phyloP scores from a whole-genome alignment of 2,329 filamentous ascomycete genomes.

The Pseudopyrenochaeta lycopersici region DNA sequence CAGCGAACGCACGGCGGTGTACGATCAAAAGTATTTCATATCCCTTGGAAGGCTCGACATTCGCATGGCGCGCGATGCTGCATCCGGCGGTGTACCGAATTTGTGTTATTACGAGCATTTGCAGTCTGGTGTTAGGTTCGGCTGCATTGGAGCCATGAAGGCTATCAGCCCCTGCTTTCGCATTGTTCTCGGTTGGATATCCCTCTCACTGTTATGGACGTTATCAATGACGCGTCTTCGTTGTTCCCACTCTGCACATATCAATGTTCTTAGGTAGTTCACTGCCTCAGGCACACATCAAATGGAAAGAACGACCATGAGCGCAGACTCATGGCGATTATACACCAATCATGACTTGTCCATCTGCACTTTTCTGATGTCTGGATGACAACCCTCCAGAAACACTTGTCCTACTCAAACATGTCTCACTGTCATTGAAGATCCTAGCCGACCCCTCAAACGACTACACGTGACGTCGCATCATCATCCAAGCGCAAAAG shows the following conservation, averaged over 20 bases:
- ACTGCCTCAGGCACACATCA: conserved; percentile 17
- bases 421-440: conserved; percentile 20
- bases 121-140: conserved; percentile 27
- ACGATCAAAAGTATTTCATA: conserved; percentile 43
- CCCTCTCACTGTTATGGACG: conserved; percentile 29
- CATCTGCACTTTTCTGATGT: conserved; percentile 9
- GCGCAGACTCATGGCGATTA: conserved; percentile 24
- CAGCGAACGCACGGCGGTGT: conserved; percentile 30
- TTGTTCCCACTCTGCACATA: conserved; percentile 25
- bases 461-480: conserved; percentile 8
- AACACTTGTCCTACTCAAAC: conserved; percentile 13
- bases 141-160: conserved; percentile 11
- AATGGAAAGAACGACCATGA: conserved; percentile 32
- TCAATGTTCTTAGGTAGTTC: conserved; percentile 20
- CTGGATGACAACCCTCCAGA: conserved; percentile 20
- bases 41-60: conserved; percentile 6
- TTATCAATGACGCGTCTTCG: conserved; percentile 19
- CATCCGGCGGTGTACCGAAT: conserved; percentile 5
- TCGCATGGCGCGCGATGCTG: no score
- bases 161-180: conserved; percentile 12
- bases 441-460: conserved; percentile 16
- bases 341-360: conserved; percentile 7
- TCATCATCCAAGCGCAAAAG: neutral
- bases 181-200: conserved; percentile 26
- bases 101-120: conserved; percentile 30